Conservation (phyloP, 2,329 filamentous ascomycete species). For the Ascocoryne sarcoides region DNA sequence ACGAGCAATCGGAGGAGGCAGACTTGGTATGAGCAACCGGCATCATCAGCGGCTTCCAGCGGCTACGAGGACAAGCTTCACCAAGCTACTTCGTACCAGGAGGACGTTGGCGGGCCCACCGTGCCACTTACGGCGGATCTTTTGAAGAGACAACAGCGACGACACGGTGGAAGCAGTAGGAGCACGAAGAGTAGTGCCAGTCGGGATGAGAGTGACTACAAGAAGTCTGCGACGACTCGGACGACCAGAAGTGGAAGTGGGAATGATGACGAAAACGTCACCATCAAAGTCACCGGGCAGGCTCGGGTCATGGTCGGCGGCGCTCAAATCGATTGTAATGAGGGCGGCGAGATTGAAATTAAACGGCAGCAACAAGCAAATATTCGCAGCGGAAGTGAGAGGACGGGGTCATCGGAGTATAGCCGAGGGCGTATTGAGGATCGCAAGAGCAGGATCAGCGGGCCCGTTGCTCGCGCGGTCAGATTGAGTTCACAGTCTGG, state of each 20-base stretch:
- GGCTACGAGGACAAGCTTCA: conserved; percentile 38
- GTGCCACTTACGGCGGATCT: conserved; percentile 47
- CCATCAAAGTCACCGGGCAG: conserved; percentile 49
- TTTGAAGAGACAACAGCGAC: conserved; percentile 38
- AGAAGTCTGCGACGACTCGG: conserved; percentile 51
- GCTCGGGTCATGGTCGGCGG: conserved; percentile 48
- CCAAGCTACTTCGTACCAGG: conserved; percentile 42
- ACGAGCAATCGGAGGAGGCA: conserved; percentile 20
- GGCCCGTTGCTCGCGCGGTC: background rate
- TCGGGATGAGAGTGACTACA: conserved; percentile 55
- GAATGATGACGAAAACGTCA: conserved; percentile 49
- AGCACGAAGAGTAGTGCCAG: conserved; percentile 52
- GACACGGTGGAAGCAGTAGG: conserved; percentile 39
- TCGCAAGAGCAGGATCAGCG: background rate
- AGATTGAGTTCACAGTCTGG: background rate
- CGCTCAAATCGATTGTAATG: conserved; percentile 48
- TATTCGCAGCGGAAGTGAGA: conserved; percentile 40
- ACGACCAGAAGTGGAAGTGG: conserved; percentile 41
- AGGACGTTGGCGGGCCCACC: conserved; percentile 35
- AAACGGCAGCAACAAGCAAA: conserved; percentile 31
- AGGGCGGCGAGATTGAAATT: conserved; percentile 53
- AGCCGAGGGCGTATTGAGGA: background rate
- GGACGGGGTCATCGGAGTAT: background rate
- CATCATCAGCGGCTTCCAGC: conserved; percentile 10
- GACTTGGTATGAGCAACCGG: conserved; percentile 22